phyloP scores from a whole-genome alignment of 495 filamentous ascomycete genomes.

The Neurospora sp. region DNA sequence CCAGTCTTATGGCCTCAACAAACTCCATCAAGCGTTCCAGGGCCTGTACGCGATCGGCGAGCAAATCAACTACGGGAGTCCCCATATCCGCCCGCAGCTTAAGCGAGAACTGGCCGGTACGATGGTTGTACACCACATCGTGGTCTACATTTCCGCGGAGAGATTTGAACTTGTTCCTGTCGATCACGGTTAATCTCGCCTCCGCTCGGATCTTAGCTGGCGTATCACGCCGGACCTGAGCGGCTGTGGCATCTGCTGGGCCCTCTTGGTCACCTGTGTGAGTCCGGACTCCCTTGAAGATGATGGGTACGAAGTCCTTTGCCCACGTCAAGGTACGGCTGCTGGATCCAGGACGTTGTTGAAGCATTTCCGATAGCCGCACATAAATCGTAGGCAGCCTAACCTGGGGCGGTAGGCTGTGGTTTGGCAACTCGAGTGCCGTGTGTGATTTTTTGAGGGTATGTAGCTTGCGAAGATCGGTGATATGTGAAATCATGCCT shows the following conservation, averaged over 20 bases:
- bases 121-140: constrained; percentile 48
- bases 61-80: constrained; percentile 39
- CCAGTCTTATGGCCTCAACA: constrained; percentile 48
- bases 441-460: constrained; percentile 20
- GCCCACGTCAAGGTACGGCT: constrained; percentile 32
- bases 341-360: constrained; percentile 2
- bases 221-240: constrained; percentile 1
- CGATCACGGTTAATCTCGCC: constrained; percentile 21
- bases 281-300: constrained; percentile 36
- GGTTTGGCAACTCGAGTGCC: constrained; percentile 12
- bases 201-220: constrained; percentile 17
- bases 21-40: constrained; percentile 58
- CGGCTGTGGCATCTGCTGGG: constrained; percentile 1
- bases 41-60: constrained; percentile 46
- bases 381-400: constrained; percentile 35
- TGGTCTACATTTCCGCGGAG: constrained; percentile 44
- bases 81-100: constrained; percentile 48
- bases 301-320: constrained; percentile 42
- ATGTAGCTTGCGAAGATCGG: constrained; percentile 36
- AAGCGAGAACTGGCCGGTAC: constrained; percentile 49
- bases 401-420: constrained; percentile 22
- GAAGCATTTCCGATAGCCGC: constrained; percentile 33
- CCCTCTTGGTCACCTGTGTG: constrained; percentile 13
- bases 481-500: constrained; percentile 33
- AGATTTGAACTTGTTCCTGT: constrained; percentile 31